Evolutionary conservation across 495 filamentous ascomycete genomes (phyloP).

Genomic region (Penicillium maclennaniae): DNA sequence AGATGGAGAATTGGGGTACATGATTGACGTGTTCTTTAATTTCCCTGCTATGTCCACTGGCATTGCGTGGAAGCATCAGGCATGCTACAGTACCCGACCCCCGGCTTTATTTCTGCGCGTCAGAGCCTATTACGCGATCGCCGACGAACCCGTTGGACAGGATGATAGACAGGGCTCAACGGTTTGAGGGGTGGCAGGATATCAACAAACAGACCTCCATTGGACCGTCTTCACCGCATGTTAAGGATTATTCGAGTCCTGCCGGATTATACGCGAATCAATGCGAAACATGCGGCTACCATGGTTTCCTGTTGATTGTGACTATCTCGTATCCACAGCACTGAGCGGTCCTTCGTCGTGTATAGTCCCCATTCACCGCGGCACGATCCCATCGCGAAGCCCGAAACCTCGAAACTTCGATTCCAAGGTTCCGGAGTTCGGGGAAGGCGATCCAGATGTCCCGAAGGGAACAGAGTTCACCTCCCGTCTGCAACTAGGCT

Average conservation of each 20-base stretch:
- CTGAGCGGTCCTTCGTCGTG: not conserved
- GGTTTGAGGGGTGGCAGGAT: not conserved
- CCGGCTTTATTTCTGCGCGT: not conserved
- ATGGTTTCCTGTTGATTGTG: slow-evolving; percentile 19
- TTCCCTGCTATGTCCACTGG: not conserved
- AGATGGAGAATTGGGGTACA: not conserved
- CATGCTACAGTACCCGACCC: slow-evolving; percentile 20
- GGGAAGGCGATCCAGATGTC: slow-evolving; percentile 16
- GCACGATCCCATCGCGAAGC: not conserved
- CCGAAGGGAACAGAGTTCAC: slow-evolving; percentile 12
- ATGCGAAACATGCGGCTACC: slow-evolving; percentile 18
- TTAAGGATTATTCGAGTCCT: not conserved
- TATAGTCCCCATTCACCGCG: not conserved
- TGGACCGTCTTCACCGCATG: slow-evolving; percentile 10
- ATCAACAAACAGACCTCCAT: slow-evolving; percentile 1
- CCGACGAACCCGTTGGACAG: not conserved
- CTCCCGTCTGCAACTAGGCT: slow-evolving; percentile 6
- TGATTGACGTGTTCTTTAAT: not conserved
- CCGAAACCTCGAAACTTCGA: not conserved
- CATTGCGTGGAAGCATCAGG: slow-evolving; percentile 10
- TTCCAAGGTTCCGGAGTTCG: not conserved
- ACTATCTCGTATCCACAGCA: not conserved
- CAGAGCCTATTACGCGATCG: slow-evolving; percentile 5
- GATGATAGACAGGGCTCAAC: slow-evolving; percentile 11
- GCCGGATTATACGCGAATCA: slow-evolving; percentile 7